Conservation (phyloP, 371 early-diverging fungal species). For the Capillidium heterosporum region DNA sequence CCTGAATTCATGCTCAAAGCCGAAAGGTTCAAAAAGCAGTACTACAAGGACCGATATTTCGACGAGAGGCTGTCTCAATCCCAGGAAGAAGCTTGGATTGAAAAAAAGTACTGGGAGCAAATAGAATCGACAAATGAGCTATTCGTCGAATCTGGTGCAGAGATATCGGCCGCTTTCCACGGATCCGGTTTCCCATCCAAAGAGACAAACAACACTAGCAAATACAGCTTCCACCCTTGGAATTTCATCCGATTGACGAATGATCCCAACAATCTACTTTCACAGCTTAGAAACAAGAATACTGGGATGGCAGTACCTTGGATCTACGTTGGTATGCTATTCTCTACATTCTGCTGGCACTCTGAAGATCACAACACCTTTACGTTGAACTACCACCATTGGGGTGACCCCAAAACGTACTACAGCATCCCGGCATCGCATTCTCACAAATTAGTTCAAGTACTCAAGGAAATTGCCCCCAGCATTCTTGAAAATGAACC, state of each 20-base stretch:
- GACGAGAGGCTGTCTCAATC: neutral
- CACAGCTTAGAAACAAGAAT: constrained; percentile 60
- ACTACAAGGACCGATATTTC: constrained; percentile 23
- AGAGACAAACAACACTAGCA: constrained; percentile 30
- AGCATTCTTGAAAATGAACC: constrained; percentile 82
- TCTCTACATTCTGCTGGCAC: constrained; percentile 95
- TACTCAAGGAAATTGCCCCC: constrained; percentile 62
- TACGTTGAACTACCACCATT: constrained; percentile 89
- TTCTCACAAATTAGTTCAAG: constrained; percentile 63
- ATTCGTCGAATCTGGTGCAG: constrained; percentile 91
- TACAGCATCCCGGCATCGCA: constrained; percentile 81
- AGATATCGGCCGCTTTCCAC: constrained; percentile 74
- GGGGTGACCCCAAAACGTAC: constrained; percentile 95
- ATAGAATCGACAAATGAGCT: constrained; percentile 71
- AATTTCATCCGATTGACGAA: constrained; percentile 80
- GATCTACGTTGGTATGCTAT: constrained; percentile 91
- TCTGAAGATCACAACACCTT: constrained; percentile 92
- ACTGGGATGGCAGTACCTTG: constrained; percentile 93
- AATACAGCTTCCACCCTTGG: constrained; percentile 53
- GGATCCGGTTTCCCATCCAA: constrained; percentile 65
- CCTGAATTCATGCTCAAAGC: constrained; percentile 56
- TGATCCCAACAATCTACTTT: constrained; percentile 58
- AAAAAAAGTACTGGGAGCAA: constrained; percentile 85
- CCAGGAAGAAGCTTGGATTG: constrained; percentile 20
- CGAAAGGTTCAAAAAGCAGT: constrained; percentile 57